phyloP scores from a whole-genome alignment of 768 basidiomycete genomes.

The Amanita molliuscula region DNA sequence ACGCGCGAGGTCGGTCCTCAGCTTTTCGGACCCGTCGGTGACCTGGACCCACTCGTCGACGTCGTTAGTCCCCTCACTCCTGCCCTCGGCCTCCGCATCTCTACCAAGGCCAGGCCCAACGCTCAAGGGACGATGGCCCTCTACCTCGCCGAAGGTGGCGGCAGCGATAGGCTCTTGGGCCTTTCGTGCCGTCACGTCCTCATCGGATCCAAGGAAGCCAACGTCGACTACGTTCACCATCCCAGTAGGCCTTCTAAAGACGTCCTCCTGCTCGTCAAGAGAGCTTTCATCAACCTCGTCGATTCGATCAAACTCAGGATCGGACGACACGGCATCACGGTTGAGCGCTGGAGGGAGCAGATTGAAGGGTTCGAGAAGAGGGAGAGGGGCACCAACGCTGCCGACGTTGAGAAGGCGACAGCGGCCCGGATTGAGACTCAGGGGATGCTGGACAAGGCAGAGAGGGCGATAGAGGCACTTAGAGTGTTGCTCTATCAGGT shows the following conservation, averaged over 20 bases:
- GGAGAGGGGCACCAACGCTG: constrained; percentile 6
- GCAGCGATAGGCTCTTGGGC: constrained; percentile 16
- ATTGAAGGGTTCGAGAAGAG: constrained; percentile 13
- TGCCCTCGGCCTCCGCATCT: constrained; percentile 22
- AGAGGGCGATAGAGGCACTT: not conserved
- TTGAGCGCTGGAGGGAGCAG: constrained; percentile 12
- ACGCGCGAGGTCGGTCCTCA: constrained; percentile 15
- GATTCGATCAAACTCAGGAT: not conserved
- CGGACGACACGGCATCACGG: constrained; percentile 4
- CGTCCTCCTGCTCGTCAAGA: constrained; percentile 21
- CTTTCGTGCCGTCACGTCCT: constrained; percentile 21
- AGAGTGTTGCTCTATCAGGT: constrained; percentile 7
- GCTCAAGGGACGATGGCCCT: constrained; percentile 23
- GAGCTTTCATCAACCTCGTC: constrained; percentile 6
- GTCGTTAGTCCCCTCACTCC: constrained; percentile 21
- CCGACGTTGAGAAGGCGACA: constrained; percentile 5
- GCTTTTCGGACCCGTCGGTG: constrained; percentile 18
- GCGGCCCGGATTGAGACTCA: constrained; percentile 2
- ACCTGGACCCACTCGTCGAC: constrained; percentile 16
- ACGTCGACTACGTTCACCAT: constrained; percentile 14
- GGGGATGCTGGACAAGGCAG: constrained; percentile 5
- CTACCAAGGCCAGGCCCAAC: constrained; percentile 18
- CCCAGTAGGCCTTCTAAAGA: constrained; percentile 15
- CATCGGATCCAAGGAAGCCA: constrained; percentile 16
- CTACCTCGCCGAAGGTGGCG: constrained; percentile 23